Evolutionary conservation across 371 early-diverging fungal genomes (phyloP).

Genomic region (Zopfochytrium polystomum): DNA sequence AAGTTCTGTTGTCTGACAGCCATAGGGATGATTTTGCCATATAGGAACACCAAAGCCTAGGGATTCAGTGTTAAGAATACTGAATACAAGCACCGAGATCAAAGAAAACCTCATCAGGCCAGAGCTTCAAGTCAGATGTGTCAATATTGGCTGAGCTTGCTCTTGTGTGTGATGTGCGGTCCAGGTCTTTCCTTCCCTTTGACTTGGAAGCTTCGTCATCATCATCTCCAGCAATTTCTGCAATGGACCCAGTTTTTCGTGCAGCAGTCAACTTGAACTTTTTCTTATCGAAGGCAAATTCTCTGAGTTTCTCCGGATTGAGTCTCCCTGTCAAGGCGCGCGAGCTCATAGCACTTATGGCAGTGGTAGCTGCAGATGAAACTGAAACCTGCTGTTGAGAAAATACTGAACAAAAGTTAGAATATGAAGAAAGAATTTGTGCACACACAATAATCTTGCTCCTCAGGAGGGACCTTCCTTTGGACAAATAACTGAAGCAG

Average conservation of each 20-base stretch:
- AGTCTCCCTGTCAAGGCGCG: constrained; percentile 8
- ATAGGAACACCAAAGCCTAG: constrained; percentile 41
- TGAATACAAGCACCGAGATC: background rate
- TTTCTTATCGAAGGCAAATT: too few species aligned
- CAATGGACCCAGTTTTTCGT: too few species aligned
- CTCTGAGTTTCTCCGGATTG: constrained; percentile 8
- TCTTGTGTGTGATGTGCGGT: too few species aligned
- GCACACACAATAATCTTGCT: constrained; percentile 32
- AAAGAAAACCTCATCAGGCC: constrained; percentile 51
- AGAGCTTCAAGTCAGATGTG: constrained; percentile 47
- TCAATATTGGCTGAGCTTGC: too few species aligned
- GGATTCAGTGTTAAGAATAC: background rate
- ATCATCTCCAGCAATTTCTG: too few species aligned
- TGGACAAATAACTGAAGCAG: constrained; percentile 33
- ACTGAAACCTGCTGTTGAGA: constrained; percentile 33
- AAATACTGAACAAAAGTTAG: constrained; percentile 25
- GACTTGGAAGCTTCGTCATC: too few species aligned
- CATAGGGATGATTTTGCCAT: constrained; percentile 55
- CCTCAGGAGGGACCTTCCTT: constrained; percentile 29
- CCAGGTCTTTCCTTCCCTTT: too few species aligned
- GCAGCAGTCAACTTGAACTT: too few species aligned
- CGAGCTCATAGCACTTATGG: constrained; percentile 37
- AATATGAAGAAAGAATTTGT: constrained; percentile 1
- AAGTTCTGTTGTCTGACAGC: constrained; percentile 80
- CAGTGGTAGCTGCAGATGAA: constrained; percentile 42